A percentile compares a stretch with the other conserved stretches of the same genome.
These are phyloP conservation scores for Neurospora terricola DNA, from an alignment of 495 filamentous ascomycete species.

Conservation along the genomic window DNA sequence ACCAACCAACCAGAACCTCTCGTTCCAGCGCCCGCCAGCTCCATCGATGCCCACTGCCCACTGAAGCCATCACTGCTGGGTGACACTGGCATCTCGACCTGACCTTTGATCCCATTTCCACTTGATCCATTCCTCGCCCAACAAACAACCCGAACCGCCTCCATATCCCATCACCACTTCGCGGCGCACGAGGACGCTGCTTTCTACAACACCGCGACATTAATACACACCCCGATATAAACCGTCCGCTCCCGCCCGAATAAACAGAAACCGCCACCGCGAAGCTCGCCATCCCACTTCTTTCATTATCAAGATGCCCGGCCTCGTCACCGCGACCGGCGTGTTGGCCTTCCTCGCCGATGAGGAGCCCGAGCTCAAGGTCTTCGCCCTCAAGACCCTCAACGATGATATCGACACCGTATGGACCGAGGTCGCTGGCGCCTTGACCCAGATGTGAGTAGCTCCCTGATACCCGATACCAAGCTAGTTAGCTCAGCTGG, in stretches of 20 bases:
- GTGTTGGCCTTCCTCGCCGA: slow-evolving; percentile 93
- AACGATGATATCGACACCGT: slow-evolving; percentile 92
- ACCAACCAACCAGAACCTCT: not conserved
- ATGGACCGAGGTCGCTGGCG: slow-evolving; percentile 92
- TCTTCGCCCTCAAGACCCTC: slow-evolving; percentile 86
- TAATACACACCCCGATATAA: not conserved
- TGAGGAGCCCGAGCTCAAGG: slow-evolving; percentile 81
- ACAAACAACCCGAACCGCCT: not conserved
- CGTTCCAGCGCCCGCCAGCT: slow-evolving; percentile 1
- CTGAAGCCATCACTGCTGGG: not conserved
- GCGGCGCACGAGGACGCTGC: not conserved
- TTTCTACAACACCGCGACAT: not conserved
- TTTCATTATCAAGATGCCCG: slow-evolving; percentile 57
- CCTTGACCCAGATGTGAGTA: slow-evolving; percentile 85
- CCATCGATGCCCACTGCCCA: not conserved
- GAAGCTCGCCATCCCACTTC: not conserved
- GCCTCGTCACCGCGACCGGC: slow-evolving; percentile 85
- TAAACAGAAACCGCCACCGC: not conserved
- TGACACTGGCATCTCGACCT: not conserved
- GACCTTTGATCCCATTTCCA: slow-evolving; percentile 2
- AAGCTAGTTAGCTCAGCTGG: slow-evolving; percentile 7
- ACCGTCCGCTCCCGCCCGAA: not conserved
- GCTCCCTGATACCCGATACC: not conserved
- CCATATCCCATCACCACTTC: not conserved
- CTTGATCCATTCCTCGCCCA: not conserved